Conservation (phyloP, 306 rosid genomes). For the Coriaria nepalensis region DNA sequence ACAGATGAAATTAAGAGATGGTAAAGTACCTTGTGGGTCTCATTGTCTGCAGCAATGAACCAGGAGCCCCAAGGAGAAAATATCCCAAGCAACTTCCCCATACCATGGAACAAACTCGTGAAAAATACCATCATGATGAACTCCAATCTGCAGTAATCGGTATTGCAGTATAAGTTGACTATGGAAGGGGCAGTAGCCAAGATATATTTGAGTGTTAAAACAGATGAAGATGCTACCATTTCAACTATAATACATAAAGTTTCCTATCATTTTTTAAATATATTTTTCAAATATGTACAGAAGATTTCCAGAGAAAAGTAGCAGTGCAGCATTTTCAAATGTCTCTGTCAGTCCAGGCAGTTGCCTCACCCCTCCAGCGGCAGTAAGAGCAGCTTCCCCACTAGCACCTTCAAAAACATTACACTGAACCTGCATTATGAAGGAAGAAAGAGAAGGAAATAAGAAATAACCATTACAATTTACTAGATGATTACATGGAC, state of each 20-base stretch:
- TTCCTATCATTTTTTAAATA: too few species aligned
- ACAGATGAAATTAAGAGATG: constrained; percentile 2
- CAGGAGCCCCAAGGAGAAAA: constrained; percentile 83
- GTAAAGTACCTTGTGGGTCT: constrained; percentile 43
- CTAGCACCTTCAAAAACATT: constrained; percentile 78
- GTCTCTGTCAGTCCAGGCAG: constrained; percentile 52
- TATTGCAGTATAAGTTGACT: constrained; percentile 11
- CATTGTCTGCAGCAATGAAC: constrained; percentile 63
- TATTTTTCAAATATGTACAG: too few species aligned
- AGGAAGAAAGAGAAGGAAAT: too few species aligned
- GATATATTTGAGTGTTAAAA: too few species aligned
- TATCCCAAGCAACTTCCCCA: constrained; percentile 67
- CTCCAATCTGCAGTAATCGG: constrained; percentile 55
- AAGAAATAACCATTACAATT: not conserved
- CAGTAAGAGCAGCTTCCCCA: constrained; percentile 77
- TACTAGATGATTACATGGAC: not conserved
- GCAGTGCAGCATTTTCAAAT: constrained; percentile 89
- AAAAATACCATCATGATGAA: constrained; percentile 62
- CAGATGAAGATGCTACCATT: not conserved
- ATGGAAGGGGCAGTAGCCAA: constrained; percentile 2
- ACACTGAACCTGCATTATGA: constrained; percentile 61
- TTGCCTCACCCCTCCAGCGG: constrained; percentile 79
- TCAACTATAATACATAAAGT: not conserved
- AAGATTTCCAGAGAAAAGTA: constrained; percentile 13
- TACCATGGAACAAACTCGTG: constrained; percentile 95